Base-by-base conservation (phyloP, 768 basidiomycete genomes). In the Ramaria rubella region DNA sequence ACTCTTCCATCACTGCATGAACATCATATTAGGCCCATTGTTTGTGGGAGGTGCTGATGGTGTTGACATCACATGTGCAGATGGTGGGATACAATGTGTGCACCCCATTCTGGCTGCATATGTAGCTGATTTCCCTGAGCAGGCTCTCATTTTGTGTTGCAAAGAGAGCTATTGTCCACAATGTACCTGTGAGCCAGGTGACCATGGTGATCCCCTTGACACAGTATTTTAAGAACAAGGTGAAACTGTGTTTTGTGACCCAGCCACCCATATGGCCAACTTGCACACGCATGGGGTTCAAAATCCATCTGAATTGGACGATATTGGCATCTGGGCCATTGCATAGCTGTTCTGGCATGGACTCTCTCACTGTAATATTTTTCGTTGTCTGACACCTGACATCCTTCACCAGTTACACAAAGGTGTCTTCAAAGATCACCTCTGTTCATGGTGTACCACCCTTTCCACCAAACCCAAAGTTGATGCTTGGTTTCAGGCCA, bases 1-100 rank as follows among this genome's bases (percentile, higher is more conserved):
- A 19, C 53, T 63, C 8, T 65, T 64, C 30, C 66, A 67, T 24
- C 52, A 62, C 42, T 66, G 63, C 42, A 62, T 65, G 63, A 5
- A 15, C 2, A 27, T 43, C 6, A 34, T 67, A 6, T 48, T 67
- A 2, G 29, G 46, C 9, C 46, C 65, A 0, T 45, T 67, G 2
- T n/a, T 61, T 8, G 17, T 31, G 5, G 64, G 58, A 1, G 66
- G 65, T 3, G 7, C 54, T 8, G 36, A 63, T 26, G 64, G 66
- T 3, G 38, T 65, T 12, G 58, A 58, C 2, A 62, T 66, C 46
- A 53, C 55, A 1, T 61, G 65, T 45, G 51, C 60, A 2, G 65
- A 64, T 50, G 55, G 63, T 2, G 24, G 27, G 1, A 50, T 63
- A 15, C 51, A 57, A 5, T 14, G 44, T 19, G 59, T 67, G 3